A percentile compares a stretch with the other conserved stretches of the same genome.
phyloP scores from a whole-genome alignment of 1,284 basidiomycete genomes.

The Sparassis latifolia region DNA sequence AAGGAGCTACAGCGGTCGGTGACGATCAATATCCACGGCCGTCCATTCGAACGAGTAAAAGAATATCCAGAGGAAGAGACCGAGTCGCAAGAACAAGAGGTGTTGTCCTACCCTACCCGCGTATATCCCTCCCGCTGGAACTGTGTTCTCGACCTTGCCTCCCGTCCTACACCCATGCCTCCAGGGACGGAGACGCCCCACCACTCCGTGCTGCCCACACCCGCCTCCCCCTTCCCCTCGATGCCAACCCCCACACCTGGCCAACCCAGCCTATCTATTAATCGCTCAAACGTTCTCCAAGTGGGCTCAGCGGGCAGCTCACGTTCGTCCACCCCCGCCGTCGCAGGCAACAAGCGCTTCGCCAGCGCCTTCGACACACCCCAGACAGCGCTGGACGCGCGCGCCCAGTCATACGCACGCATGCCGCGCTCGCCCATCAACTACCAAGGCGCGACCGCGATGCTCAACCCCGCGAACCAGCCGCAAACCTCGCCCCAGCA shows the following conservation, averaged over 20 bases:
- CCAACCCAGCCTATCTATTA: too few relatives aligned
- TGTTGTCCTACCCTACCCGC: slow-evolving; percentile 51
- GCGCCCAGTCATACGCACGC: slow-evolving; percentile 8
- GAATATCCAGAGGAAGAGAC: too few relatives aligned
- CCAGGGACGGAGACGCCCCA: slow-evolving; percentile 17
- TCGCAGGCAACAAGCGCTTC: slow-evolving; percentile 55
- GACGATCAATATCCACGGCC: slow-evolving; percentile 70
- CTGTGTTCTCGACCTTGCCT: slow-evolving; percentile 73
- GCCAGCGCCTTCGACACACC: slow-evolving; percentile 30
- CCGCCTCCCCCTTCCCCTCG: slow-evolving; percentile 65
- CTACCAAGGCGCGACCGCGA: slow-evolving; percentile 31
- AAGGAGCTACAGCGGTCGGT: slow-evolving; percentile 66
- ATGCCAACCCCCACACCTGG: slow-evolving; percentile 9
- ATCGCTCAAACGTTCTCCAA: too few relatives aligned
- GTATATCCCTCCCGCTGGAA: slow-evolving; percentile 84
- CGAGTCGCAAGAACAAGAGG: not conserved
- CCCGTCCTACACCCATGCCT: slow-evolving; percentile 18
- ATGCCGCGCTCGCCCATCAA: slow-evolving; percentile 22
- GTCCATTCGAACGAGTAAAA: slow-evolving; percentile 38
- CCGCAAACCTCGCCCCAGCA: slow-evolving; percentile 18
- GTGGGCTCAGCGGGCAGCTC: too few relatives aligned
- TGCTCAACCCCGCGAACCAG: slow-evolving; percentile 27
- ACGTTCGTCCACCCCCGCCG: slow-evolving; percentile 16
- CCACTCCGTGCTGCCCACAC: slow-evolving; percentile 58
- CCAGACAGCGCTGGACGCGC: slow-evolving; percentile 8